Conservation (phyloP, 1,284 basidiomycete species). For the Tilletia walkeri region DNA sequence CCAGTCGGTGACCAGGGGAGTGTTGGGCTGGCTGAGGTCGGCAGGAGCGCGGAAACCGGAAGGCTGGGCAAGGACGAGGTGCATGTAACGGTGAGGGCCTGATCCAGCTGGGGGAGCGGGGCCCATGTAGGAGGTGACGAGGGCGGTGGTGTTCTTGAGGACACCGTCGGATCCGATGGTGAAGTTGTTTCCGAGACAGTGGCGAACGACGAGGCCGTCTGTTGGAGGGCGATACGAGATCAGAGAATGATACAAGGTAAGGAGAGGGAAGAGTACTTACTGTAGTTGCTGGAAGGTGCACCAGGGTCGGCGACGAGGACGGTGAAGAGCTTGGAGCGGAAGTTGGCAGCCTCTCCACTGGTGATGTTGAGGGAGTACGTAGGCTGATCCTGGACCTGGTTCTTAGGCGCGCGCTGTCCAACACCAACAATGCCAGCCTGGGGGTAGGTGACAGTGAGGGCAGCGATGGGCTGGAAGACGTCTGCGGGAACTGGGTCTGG, state of each 20-base stretch:
- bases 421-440: constrained; percentile 2
- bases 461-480: constrained; percentile 13
- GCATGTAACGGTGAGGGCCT: constrained; percentile 43
- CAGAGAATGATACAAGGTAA: no score
- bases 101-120: constrained; percentile 22
- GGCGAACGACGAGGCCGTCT: constrained; percentile 4
- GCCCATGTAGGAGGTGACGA: background rate
- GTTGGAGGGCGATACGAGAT: background rate
- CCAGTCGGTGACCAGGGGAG: constrained; percentile 3
- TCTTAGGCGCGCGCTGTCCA: background rate
- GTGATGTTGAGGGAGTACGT: constrained; percentile 11
- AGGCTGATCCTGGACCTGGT: background rate
- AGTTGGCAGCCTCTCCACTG: background rate
- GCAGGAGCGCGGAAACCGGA: constrained; percentile 37
- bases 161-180: constrained; percentile 3
- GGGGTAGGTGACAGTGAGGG: constrained; percentile 12
- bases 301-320: constrained; percentile 15
- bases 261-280: background rate
- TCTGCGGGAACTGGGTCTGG: constrained; percentile 7
- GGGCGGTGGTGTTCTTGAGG: constrained; percentile 9
- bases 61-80: constrained; percentile 42
- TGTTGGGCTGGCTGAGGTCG: constrained; percentile 22
- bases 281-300: constrained; percentile 5
- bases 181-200: constrained; percentile 16
- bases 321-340: constrained; percentile 14